Percentiles rank a stretch among this genome's conserved stretches.
Evolutionary conservation across 2,329 filamentous ascomycete species (phyloP).

Genomic region (Sclerotinia trifoliorum): DNA sequence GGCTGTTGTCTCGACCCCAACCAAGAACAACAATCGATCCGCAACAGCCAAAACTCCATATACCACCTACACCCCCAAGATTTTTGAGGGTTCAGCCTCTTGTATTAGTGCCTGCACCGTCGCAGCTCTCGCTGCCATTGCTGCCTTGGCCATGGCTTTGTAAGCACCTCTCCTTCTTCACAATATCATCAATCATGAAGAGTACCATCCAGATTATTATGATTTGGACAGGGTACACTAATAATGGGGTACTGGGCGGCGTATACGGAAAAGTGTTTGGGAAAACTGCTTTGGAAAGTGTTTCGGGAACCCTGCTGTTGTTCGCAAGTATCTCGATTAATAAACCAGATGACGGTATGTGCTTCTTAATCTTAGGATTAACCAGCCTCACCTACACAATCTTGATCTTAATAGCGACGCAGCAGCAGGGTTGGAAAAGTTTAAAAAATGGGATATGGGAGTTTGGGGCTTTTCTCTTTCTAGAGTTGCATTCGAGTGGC

Average conservation of each 20-base stretch:
- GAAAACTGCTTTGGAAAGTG: too few relatives aligned
- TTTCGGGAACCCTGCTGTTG: not conserved
- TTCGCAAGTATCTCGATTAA: not conserved
- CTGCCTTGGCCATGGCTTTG: not conserved
- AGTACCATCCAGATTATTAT: not conserved
- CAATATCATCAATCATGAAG: not conserved
- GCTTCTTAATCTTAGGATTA: not conserved
- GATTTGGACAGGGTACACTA: not conserved
- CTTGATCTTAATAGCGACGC: not conserved
- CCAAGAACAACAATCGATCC: not conserved
- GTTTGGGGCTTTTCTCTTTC: not conserved
- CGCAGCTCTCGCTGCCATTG: constrained; percentile 8
- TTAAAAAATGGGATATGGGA: too few relatives aligned
- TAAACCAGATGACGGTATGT: not conserved
- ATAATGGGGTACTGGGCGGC: not conserved
- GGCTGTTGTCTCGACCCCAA: too few relatives aligned
- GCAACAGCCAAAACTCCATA: not conserved
- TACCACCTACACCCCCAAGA: not conserved
- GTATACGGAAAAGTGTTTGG: not conserved
- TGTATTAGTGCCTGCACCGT: too few relatives aligned
- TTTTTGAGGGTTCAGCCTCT: not conserved
- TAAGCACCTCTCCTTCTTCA: not conserved
- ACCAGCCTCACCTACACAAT: not conserved
- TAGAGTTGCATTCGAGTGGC: not conserved
- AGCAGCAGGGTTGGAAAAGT: not conserved